Evolutionary conservation across 2,329 filamentous ascomycete species (phyloP).

Genomic region (Colletotrichum limetticola): DNA sequence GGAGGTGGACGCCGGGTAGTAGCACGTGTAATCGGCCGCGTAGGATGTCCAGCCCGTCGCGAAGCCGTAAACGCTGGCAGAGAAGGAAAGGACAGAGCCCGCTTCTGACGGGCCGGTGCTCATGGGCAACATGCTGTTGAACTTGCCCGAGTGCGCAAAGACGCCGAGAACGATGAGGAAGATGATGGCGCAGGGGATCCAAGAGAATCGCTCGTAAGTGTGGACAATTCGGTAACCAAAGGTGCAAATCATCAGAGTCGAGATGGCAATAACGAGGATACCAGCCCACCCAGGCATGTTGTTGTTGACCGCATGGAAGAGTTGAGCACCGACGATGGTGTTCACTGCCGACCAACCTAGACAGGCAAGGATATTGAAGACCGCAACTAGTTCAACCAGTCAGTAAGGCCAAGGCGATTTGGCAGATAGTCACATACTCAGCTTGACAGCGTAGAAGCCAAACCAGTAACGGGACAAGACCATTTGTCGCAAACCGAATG

Average conservation of each 20-base stretch:
- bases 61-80: constrained; percentile 74
- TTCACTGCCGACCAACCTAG: constrained; percentile 83
- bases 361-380: constrained; percentile 77
- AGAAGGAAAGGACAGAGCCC: constrained; percentile 72
- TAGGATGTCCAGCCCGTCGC: constrained; percentile 80
- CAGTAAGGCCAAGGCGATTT: not conserved
- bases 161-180: constrained; percentile 77
- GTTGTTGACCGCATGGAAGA: constrained; percentile 78
- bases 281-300: constrained; percentile 78
- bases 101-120: constrained; percentile 67
- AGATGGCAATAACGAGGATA: constrained; percentile 79
- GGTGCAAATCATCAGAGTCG: constrained; percentile 76
- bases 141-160: constrained; percentile 75
- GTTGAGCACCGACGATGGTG: constrained; percentile 81
- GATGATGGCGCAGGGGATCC: constrained; percentile 78
- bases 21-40: constrained; percentile 83
- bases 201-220: constrained; percentile 79
- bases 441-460: constrained; percentile 75
- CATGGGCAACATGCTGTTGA: constrained; percentile 67
- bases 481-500: constrained; percentile 82
- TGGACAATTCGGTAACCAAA: constrained; percentile 84
- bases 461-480: constrained; percentile 83
- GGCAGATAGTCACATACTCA: constrained; percentile 59
- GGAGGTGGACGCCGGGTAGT: constrained; percentile 73
- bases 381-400: constrained; percentile 60